A percentile compares a stretch with the other conserved stretches of the same genome.
These are phyloP conservation scores for Gliomastix tumulicola DNA, from an alignment of 2,329 filamentous ascomycete species.

Conservation along the genomic window DNA sequence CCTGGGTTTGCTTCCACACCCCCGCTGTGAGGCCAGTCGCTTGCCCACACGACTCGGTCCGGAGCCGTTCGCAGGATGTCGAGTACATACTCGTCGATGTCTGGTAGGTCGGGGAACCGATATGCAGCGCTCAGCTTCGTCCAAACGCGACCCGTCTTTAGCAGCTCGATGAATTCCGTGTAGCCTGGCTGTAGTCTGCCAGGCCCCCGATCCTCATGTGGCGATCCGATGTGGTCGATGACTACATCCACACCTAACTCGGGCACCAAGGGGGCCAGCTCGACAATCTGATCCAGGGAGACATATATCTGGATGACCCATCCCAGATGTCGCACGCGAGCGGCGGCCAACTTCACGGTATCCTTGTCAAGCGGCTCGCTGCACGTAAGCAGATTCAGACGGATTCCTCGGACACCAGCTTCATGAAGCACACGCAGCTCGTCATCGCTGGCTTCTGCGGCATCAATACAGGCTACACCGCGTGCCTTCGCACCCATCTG, in stretches of 20 bases:
- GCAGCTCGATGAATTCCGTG: constrained; percentile 10
- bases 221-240: constrained; percentile 16
- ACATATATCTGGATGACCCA: constrained; percentile 23
- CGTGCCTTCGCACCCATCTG: constrained; percentile 12
- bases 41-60: constrained; percentile 12
- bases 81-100: constrained; percentile 10
- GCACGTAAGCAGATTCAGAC: not conserved
- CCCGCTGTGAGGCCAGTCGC: constrained; percentile 13
- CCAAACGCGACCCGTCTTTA: constrained; percentile 9
- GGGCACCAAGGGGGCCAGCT: constrained; percentile 13
- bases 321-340: constrained; percentile 12
- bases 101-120: constrained; percentile 10
- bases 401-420: constrained; percentile 1
- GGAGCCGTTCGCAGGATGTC: constrained; percentile 12
- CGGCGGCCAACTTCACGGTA: constrained; percentile 12
- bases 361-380: constrained; percentile 8
- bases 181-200: constrained; percentile 4
- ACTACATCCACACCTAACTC: constrained; percentile 14
- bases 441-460: not conserved
- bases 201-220: constrained; percentile 7
- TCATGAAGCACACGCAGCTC: not conserved
- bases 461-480: constrained; percentile 10
- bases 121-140: constrained; percentile 18
- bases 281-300: constrained; percentile 11
- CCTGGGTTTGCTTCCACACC: constrained; percentile 11